Base-by-base conservation (phyloP, 257 asterid genomes). In the Forsythia viridissima region DNA sequence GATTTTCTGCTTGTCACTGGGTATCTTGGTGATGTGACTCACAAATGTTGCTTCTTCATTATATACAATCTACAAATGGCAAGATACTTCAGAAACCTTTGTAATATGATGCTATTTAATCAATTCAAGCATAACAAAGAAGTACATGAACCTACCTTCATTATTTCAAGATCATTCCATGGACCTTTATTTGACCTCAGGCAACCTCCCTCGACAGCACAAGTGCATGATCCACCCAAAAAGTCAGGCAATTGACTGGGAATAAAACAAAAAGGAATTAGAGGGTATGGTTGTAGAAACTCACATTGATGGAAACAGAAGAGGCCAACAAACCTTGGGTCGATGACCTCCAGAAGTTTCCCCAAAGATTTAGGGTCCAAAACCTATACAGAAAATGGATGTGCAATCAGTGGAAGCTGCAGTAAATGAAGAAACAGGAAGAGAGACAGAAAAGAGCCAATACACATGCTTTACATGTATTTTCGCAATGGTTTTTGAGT, bases 141-240 rank as follows among this genome's bases (percentile, higher is more conserved):
- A 70, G 76, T 71, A 70, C 30, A 44, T 72, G 55, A 76, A 72
- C 59, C 42, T 84, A 93, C 99, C 97, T 94, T 93, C 92, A 90
- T 88, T 85, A 93, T 90, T 72, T 90, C 97, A 72, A 91, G 97
- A 89, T 94, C 95, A 84, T 80, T 92, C 99, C 99, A 94, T 39
- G 99, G 99, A 74, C 99, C 99, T 87, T 88, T 89, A 83, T 86
- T 89, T 41, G 99, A 91, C 86, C 90, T 89, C 80, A 94, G 92
- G 86, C 99, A 94, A 79, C 98, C 98, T 82, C 97, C 97, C 82
- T 94, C 97, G 40, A 79, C 84, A 75, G 87, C 80, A 84, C 99
- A 94, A 37, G 88, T 77, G 88, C 99, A 94, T 41, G 97, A 86
- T 74, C 98, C 99, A 55, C 99, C 99, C 85, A 94, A 82, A 84